Percentiles rank a stretch among this genome's conserved stretches.
These are phyloP conservation scores for Cercospora sp. DNA, from an alignment of 2,329 filamentous ascomycete species.

Conservation along the genomic window DNA sequence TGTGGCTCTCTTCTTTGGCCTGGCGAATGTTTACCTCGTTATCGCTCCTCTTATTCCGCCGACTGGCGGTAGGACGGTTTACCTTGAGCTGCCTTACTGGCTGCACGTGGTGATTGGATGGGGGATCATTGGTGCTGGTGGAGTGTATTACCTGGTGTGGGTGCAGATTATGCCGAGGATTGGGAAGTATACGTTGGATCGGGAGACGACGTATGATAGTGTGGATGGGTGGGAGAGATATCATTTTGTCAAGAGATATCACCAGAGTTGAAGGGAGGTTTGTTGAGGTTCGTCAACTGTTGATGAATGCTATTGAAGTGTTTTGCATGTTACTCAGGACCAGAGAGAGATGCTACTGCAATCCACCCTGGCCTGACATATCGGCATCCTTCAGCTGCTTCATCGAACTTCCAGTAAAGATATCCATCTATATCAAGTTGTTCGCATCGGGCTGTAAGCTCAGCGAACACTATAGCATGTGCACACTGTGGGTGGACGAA, in stretches of 20 bases:
- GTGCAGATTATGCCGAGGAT: constrained; percentile 10
- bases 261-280: not conserved
- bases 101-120: constrained; percentile 48
- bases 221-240: constrained; percentile 1
- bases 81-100: constrained; percentile 47
- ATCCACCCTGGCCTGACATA: no score
- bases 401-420: no score
- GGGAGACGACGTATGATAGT: constrained; percentile 1
- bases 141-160: constrained; percentile 13
- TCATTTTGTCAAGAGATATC: not conserved
- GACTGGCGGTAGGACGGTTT: constrained; percentile 42
- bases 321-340: not conserved
- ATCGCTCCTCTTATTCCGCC: constrained; percentile 47
- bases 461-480: no score
- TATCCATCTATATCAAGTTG: no score
- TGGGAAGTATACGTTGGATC: constrained; percentile 7
- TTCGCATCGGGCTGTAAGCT: no score
- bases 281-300: not conserved
- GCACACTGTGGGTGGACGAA: no score
- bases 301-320: not conserved
- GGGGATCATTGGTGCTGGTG: constrained; percentile 32
- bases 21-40: constrained; percentile 42
- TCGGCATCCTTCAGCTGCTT: no score
- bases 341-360: not conserved
- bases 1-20: constrained; percentile 54